phyloP scores from a whole-genome alignment of 2,329 filamentous ascomycete species.

The Diplodia scrobiculata region DNA sequence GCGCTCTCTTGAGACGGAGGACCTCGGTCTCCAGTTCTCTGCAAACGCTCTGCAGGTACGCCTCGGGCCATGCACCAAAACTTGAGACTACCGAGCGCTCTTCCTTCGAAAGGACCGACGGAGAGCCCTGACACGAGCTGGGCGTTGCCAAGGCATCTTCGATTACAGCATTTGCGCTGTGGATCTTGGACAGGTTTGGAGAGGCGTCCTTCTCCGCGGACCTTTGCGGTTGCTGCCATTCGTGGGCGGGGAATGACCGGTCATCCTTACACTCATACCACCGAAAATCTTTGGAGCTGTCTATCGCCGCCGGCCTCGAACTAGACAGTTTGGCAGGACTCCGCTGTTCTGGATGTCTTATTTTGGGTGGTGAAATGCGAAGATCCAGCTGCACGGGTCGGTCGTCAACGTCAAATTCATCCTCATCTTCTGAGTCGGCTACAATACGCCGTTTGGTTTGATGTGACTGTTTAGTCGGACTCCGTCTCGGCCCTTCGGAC shows the following conservation, averaged over 20 bases:
- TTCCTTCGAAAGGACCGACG: background rate
- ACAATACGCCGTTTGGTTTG: slow-evolving; percentile 21
- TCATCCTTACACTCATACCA: slow-evolving; percentile 22
- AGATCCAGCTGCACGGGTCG: background rate
- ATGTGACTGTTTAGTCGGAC: slow-evolving; percentile 8
- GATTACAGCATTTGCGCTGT: background rate
- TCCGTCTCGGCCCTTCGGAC: background rate
- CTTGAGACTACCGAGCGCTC: background rate
- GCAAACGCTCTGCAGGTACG: background rate
- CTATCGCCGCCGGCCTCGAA: background rate
- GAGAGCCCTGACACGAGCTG: slow-evolving; percentile 15
- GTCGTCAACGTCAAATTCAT: slow-evolving; percentile 14
- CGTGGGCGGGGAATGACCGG: background rate
- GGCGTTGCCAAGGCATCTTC: background rate
- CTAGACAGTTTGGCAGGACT: background rate
- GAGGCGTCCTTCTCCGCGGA: background rate
- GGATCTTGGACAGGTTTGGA: background rate
- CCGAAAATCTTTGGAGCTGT: slow-evolving; percentile 13
- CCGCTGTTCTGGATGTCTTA: background rate
- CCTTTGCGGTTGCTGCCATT: background rate
- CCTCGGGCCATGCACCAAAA: slow-evolving; percentile 11
- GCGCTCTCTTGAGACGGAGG: background rate
- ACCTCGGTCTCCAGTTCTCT: background rate
- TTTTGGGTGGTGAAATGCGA: background rate
- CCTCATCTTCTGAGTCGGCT: slow-evolving; percentile 26